These are phyloP conservation scores for Kandelia obovata DNA, from an alignment of 345 rosid species.

Conservation along the genomic window DNA sequence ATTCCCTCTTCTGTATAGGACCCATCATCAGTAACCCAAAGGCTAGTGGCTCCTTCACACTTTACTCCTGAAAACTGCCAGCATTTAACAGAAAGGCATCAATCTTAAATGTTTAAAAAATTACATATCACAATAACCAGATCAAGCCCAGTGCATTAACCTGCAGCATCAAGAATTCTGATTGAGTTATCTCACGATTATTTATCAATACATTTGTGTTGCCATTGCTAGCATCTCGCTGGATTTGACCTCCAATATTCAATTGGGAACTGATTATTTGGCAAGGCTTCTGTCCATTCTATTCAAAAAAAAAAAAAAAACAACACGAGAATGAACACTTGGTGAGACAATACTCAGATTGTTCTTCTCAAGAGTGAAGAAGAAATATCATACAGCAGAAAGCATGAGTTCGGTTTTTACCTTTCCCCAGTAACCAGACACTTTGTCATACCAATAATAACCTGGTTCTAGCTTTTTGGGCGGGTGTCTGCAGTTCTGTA, in stretches of 20 bases:
- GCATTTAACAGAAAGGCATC: conserved; percentile 16
- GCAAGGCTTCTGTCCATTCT: conserved; percentile 77
- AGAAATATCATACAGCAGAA: neutral
- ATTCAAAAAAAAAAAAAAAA: conserved; percentile 16
- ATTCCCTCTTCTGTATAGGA: conserved; percentile 75
- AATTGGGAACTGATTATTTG: conserved; percentile 62
- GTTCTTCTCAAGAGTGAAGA: neutral
- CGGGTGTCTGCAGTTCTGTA: conserved; percentile 64
- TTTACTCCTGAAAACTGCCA: conserved; percentile 57
- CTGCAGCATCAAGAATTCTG: conserved; percentile 65
- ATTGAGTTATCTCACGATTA: conserved; percentile 58
- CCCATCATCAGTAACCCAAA: conserved; percentile 70
- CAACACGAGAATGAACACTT: conserved; percentile 16
- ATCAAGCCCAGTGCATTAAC: conserved; percentile 31
- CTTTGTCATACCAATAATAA: conserved; percentile 78
- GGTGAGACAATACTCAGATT: conserved; percentile 3
- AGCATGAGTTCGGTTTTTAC: conserved; percentile 34
- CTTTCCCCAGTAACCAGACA: conserved; percentile 91
- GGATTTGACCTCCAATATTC: conserved; percentile 48
- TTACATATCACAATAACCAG: conserved; percentile 8
- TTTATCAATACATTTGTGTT: conserved; percentile 57
- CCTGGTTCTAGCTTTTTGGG: conserved; percentile 80
- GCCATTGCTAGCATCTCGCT: conserved; percentile 62
- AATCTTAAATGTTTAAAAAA: conserved; percentile 3
- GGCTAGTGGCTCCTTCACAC: conserved; percentile 65